Evolutionary conservation across 768 basidiomycete genomes (phyloP), one percentile per base, ranked within the genome.

Genomic region (Pisolithus marmoratus): DNA sequence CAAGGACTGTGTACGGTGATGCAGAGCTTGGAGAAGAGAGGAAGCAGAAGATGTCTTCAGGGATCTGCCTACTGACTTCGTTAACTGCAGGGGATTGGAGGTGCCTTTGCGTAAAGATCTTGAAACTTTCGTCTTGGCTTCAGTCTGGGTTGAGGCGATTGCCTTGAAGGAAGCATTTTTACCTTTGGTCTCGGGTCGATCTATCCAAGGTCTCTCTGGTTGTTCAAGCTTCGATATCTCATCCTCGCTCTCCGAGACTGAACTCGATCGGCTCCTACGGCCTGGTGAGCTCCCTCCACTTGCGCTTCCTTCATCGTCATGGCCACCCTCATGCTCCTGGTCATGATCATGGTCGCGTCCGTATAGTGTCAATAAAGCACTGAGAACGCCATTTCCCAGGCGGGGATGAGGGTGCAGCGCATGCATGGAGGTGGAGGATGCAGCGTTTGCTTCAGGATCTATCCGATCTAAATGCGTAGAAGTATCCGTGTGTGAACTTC

Each of bases 331-430:
- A 12, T 20, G 27, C 15, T 34, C 38, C 11, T 43, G 48, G 1
- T 68, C 64, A 23, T 62, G 63, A 1, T 59, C 66, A 20, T 59
- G 45, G 8, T 66, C 61, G 17, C 60, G 56, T 2, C 61, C 79
- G 60, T 88, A 87, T 22, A 88, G 72, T 19, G 83, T 74, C 42
- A 90, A 70, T 38, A 90, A 64, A 1, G 85, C 74, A 2, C 84
- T 82, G 5, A 90, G 73, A 6, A 90, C 79, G 15, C 86, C 84
- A 11, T 73, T 74, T 0, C 72, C 75, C 4, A 63, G 55, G 5
- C 57, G 51, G 9, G 60, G 36, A 22, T 26, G 59, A 47, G 47
- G 53, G 42, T 50, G 48, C 8, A 63, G 52, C 31, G 50, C 51
- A 4, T 19, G 51, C 57, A 38, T 38, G 48, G 20, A 46, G n/a